Evolutionary conservation across 164 flowering plant genomes (phyloP).

Genomic region (Vitis amurensis): DNA sequence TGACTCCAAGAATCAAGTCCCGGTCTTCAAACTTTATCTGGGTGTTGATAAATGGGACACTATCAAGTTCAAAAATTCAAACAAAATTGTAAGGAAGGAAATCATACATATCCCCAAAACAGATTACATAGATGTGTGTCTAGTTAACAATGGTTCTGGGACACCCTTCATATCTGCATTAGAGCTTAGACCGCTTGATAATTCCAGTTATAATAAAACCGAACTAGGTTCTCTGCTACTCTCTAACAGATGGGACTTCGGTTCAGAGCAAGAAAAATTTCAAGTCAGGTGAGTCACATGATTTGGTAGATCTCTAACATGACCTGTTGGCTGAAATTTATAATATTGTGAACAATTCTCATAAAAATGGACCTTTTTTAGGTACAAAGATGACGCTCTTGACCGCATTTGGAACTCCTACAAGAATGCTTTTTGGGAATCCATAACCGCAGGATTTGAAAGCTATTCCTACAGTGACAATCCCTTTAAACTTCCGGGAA

Average conservation of each 20-base stretch:
- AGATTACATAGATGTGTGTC: constrained; percentile 19
- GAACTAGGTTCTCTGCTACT: neutral
- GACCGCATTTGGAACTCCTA: constrained; percentile 34
- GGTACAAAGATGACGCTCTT: constrained; percentile 32
- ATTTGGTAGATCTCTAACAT: too few relatives aligned
- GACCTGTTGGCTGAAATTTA: too few relatives aligned
- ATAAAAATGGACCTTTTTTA: neutral
- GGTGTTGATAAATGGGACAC: constrained; percentile 24
- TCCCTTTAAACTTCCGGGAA: neutral
- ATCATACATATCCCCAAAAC: constrained; percentile 9
- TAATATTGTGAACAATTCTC: too few relatives aligned
- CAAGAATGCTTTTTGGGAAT: neutral
- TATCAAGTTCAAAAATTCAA: neutral
- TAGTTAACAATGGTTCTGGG: constrained; percentile 21
- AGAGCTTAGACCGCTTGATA: constrained; percentile 6
- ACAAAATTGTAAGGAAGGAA: constrained; percentile 5
- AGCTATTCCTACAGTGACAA: neutral
- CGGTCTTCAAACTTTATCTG: constrained; percentile 24
- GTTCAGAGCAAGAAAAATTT: neutral
- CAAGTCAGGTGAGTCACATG: too few relatives aligned
- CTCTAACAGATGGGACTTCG: constrained; percentile 4
- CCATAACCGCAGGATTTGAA: neutral
- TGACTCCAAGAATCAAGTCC: constrained; percentile 14
- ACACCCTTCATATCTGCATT: constrained; percentile 29
- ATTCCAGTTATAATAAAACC: neutral